These are phyloP conservation scores for Alternaria sp. DNA, from an alignment of 2,329 filamentous ascomycete genomes.

Conservation along the genomic window DNA sequence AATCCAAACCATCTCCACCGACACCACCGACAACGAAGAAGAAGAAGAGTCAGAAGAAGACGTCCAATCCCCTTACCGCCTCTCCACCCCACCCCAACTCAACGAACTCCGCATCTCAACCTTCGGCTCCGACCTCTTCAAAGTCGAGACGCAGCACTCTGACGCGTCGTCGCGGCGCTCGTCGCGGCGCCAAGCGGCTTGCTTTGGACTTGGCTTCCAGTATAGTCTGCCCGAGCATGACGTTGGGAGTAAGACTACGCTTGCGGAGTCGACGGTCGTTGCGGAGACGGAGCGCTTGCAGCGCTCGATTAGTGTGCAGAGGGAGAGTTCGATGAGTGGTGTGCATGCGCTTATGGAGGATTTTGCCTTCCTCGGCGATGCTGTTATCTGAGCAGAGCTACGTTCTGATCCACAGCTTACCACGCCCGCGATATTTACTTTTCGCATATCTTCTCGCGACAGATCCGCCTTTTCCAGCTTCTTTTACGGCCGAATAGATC, in stretches of 20 bases:
- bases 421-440: not conserved
- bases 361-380: slow-evolving; percentile 43
- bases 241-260: slow-evolving; percentile 31
- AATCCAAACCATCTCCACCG: slow-evolving; percentile 4
- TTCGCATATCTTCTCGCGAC: not conserved
- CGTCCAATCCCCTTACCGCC: slow-evolving; percentile 8
- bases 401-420: not conserved
- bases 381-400: slow-evolving; percentile 30
- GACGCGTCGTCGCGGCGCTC: slow-evolving; percentile 20
- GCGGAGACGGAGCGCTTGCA: not conserved
- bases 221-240: slow-evolving; percentile 43
- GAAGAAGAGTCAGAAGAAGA: slow-evolving; percentile 18
- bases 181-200: slow-evolving; percentile 38
- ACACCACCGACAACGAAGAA: slow-evolving; percentile 1
- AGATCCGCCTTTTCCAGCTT: not conserved
- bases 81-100: slow-evolving; percentile 30
- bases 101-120: slow-evolving; percentile 33
- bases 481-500: not conserved
- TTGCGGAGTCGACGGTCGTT: slow-evolving; percentile 23
- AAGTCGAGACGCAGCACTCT: slow-evolving; percentile 22
- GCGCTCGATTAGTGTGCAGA: slow-evolving; percentile 17
- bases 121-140: slow-evolving; percentile 40
- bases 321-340: slow-evolving; percentile 32
- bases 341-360: slow-evolving; percentile 38
- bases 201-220: slow-evolving; percentile 43